Conservation (phyloP, 805 yeast species). For the Candida chauliodis region DNA sequence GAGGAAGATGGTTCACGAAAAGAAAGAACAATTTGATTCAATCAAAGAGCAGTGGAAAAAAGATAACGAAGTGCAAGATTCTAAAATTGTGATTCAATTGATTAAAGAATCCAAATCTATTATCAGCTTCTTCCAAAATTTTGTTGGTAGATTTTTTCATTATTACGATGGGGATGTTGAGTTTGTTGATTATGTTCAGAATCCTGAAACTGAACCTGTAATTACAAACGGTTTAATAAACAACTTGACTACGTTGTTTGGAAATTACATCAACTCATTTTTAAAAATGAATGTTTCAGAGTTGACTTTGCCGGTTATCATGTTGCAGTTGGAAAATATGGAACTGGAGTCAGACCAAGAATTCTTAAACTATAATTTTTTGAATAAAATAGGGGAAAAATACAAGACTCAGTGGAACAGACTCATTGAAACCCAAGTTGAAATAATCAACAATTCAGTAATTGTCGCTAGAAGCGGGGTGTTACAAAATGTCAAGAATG, state of each 20-base stretch:
- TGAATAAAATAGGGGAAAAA: conserved; percentile 51
- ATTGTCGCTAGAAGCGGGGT: conserved; percentile 36
- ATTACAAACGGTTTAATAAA: conserved; percentile 43
- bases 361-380: conserved; percentile 46
- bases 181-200: conserved; percentile 26
- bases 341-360: conserved; percentile 57
- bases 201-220: conserved; percentile 33
- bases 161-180: conserved; percentile 27
- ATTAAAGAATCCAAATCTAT: conserved; percentile 34
- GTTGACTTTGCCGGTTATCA: conserved; percentile 29
- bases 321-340: conserved; percentile 26
- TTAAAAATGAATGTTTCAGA: conserved; percentile 35
- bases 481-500: conserved; percentile 29
- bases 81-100: conserved; percentile 29
- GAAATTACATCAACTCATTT: conserved; percentile 33
- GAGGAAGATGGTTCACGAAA: conserved; percentile 16
- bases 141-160: conserved; percentile 41
- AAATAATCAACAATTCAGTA: conserved; percentile 29
- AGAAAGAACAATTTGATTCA: conserved; percentile 6
- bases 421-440: conserved; percentile 53
- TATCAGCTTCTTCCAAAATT: conserved; percentile 35
- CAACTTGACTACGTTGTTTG: conserved; percentile 46
- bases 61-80: conserved; percentile 27
- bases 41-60: conserved; percentile 3
- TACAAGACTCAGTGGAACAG: conserved; percentile 55